phyloP scores from a whole-genome alignment of 352 stramenopile genomes.

The Thalassiosira delicatula region DNA sequence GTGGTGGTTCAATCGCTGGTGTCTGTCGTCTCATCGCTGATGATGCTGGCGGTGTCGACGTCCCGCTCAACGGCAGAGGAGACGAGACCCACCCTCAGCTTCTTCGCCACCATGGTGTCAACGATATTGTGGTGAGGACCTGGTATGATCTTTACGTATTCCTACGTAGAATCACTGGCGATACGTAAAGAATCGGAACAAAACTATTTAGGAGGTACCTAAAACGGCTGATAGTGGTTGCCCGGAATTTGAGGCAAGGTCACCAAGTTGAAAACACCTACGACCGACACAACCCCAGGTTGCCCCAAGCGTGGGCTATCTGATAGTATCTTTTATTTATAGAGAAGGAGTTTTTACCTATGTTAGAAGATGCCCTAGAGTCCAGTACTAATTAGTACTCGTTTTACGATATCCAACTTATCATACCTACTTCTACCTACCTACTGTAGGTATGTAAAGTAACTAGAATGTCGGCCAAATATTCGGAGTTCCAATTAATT shows the following conservation, averaged over 20 bases:
- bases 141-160: constrained; percentile 16
- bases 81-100: constrained; percentile 29
- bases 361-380: not conserved
- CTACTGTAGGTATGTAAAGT: not conserved
- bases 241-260: constrained; percentile 3
- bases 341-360: not conserved
- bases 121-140: not conserved
- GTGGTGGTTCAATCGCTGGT: no score
- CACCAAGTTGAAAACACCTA: constrained; percentile 15
- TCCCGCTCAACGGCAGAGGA: constrained; percentile 39
- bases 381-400: constrained; percentile 4
- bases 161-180: constrained; percentile 4
- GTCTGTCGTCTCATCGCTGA: constrained; percentile 61
- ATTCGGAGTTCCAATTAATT: no score
- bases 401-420: constrained; percentile 6
- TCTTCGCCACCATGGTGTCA: not conserved
- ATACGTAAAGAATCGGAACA: not conserved
- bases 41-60: constrained; percentile 25
- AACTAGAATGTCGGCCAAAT: not conserved
- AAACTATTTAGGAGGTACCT: constrained; percentile 6
- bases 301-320: not conserved
- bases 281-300: constrained; percentile 4
- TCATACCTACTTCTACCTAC: not conserved
- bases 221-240: constrained; percentile 8
- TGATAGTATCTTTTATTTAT: not conserved